Base-by-base conservation (phyloP, 441 rosid species). In the Viola pubescens region DNA sequence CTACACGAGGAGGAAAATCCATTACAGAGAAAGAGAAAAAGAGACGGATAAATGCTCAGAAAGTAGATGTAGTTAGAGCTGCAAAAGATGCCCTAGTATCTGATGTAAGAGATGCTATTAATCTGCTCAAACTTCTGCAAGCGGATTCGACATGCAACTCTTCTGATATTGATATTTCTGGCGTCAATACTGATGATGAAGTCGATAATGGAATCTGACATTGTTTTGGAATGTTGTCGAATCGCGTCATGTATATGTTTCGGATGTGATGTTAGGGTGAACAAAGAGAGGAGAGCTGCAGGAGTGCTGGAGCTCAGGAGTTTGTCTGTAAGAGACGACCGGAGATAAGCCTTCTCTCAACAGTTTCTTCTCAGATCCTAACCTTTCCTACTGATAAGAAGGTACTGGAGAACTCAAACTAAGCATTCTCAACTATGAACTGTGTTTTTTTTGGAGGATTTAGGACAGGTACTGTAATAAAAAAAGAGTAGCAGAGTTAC, bases 321-420 rank as follows among this genome's bases (percentile, higher is more conserved):
- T 85, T 14, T 37, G 71, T 79, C 16, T 79, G 72, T 16, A 62
- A 56, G 0, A 77, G 9, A 41, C 10, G 62, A 9, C 71, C 84
- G 38, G 72, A 85, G 81, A 61, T n/a, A 82, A 82, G 88, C 86
- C 88, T 2, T 79, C 88, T 19, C 4, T 85, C 71, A 82, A 82
- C 48, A 50, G 69, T 61, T 82, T 82, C 77, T 85, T 82, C 77
- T 79, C 86, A 1, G 68, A 77, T 9, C 90, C 87, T 12, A 56
- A 73, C 49, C 63, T 53, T 59, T 68, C 68, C 64, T 6, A 41
- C 51, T 14, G 64, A n/a, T n/a, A n/a, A n/a, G n/a, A n/a, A n/a
- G n/a, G n/a, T n/a, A n/a, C n/a, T n/a, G n/a, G n/a, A n/a, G n/a
- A n/a, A n/a, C n/a, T n/a, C n/a, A n/a, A n/a, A n/a, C n/a, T n/a